phyloP scores from a whole-genome alignment of 768 basidiomycete genomes.

The Termitomyces sp. region DNA sequence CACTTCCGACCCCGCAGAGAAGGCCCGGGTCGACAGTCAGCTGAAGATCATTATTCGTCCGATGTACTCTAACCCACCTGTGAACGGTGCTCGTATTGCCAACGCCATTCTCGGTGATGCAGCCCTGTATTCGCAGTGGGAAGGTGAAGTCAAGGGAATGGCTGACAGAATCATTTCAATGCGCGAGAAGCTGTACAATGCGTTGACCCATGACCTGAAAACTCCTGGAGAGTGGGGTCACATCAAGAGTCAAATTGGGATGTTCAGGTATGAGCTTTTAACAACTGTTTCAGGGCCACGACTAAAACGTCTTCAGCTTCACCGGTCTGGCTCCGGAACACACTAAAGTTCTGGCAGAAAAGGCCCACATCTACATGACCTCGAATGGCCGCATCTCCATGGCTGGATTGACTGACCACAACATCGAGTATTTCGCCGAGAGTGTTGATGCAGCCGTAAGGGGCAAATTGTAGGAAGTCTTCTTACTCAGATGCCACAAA shows the following conservation, averaged over 20 bases:
- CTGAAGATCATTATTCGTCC: conserved; percentile 93
- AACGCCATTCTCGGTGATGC: conserved; percentile 73
- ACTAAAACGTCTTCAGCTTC: conserved; percentile 45
- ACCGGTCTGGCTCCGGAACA: conserved; percentile 79
- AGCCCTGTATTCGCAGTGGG: conserved; percentile 82
- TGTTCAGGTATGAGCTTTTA: conserved; percentile 76
- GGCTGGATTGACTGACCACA: conserved; percentile 81
- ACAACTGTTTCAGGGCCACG: background rate
- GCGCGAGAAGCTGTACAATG: conserved; percentile 76
- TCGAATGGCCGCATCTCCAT: conserved; percentile 89
- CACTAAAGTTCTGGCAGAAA: conserved; percentile 77
- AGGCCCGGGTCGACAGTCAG: conserved; percentile 86
- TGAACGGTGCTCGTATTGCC: conserved; percentile 85
- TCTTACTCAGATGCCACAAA: background rate
- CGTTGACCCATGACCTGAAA: conserved; percentile 69
- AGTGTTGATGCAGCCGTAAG: conserved; percentile 79
- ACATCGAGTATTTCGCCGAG: conserved; percentile 89
- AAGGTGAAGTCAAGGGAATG: conserved; percentile 91
- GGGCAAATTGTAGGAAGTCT: conserved; percentile 55
- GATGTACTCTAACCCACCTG: conserved; percentile 97
- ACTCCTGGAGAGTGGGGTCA: conserved; percentile 96
- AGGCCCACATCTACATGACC: conserved; percentile 94
- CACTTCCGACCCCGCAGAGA: conserved; percentile 64
- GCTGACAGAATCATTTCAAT: conserved; percentile 92
- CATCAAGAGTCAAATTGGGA: conserved; percentile 93